Base-by-base conservation (phyloP, 768 basidiomycete genomes). In the Tulasnella sp. region DNA sequence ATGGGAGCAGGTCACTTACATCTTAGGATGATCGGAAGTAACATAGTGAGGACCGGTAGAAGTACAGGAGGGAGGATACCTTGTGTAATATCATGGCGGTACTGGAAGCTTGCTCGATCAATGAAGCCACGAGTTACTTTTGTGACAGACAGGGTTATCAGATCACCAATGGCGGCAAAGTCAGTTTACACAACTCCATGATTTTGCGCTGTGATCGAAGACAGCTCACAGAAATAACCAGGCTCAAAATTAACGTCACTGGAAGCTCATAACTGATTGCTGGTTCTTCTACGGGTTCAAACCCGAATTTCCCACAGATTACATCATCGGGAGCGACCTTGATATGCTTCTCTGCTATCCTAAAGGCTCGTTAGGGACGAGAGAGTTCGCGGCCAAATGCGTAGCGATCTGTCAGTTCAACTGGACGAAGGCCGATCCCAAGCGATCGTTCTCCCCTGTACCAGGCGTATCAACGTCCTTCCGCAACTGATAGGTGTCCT, bases 331-430 rank as follows among this genome's bases (percentile, higher is more conserved):
- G 93, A 0, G 85, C 78, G 54, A 95, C 83, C 69, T 96, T 93
- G 41, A 85, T 78, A 67, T 83, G 86, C 52, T 82, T 81, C 26
- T 75, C 74, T 9, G 77, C 76, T 91, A 97, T 96, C 15, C 68
- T 63, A 65, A 88, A 89, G 90, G 90, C 52, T 83, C 81, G 67
- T 94, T 84, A 70, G 94, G 88, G 4, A 81, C 73, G 43, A 94
- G 72, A 3, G 76, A 74, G 71, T 93, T 84, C 32, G 79, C 78
- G 1, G 88, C 91, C 70, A 97, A 74, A 71, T 98, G 93, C n/a
- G 94, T 93, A 2, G 88, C 86, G 63, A 96, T 88, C 74, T 97
- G 95, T 65, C 81, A 78, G 70, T 92, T 83, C 78, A 97, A 98
- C 21, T 87, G 84, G 61, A 98, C 77, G 70, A 98, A 98, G 5